phyloP scores from a whole-genome alignment of 208 protist species.

The Crithidia fasciculata region DNA sequence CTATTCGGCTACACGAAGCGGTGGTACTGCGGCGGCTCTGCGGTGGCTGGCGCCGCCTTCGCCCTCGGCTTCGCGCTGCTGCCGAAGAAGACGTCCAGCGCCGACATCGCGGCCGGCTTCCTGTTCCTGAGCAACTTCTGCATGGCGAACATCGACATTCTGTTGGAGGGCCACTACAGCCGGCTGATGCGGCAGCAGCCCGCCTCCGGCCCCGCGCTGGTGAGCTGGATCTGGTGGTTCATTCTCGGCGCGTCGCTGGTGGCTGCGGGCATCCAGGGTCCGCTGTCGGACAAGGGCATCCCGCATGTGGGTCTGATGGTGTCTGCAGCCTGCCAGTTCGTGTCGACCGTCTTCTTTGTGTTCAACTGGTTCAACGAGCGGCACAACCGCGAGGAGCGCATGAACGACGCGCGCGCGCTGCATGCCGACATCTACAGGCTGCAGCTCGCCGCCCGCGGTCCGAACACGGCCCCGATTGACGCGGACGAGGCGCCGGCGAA shows the following conservation, averaged over 20 bases:
- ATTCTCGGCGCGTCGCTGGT: slow-evolving; percentile 47
- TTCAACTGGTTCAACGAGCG: slow-evolving; percentile 70
- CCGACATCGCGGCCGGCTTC: slow-evolving; percentile 42
- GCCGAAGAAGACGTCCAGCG: slow-evolving; percentile 39
- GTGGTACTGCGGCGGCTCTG: slow-evolving; percentile 61
- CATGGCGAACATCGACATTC: slow-evolving; percentile 74
- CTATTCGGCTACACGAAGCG: slow-evolving; percentile 72
- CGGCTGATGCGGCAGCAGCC: slow-evolving; percentile 52
- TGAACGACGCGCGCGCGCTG: neutral
- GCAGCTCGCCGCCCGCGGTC: neutral
- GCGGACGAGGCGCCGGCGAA: neutral
- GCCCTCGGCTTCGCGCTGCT: slow-evolving; percentile 48
- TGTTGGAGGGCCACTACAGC: slow-evolving; percentile 78
- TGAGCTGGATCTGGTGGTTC: slow-evolving; percentile 73
- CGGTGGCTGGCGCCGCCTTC: slow-evolving; percentile 40
- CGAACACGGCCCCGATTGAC: neutral
- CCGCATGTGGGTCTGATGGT: slow-evolving; percentile 49
- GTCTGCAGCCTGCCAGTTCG: slow-evolving; percentile 43
- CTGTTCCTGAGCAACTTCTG: slow-evolving; percentile 59
- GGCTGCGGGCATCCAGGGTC: slow-evolving; percentile 47
- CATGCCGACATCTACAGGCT: too few species aligned
- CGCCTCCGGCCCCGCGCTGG: slow-evolving; percentile 40
- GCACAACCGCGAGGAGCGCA: slow-evolving; percentile 46
- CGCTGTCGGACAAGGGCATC: slow-evolving; percentile 46
- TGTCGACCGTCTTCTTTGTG: slow-evolving; percentile 55